Evolutionary conservation across 108 stramenopile species (phyloP).

Genomic region (Cyclostephanos tholiformis): DNA sequence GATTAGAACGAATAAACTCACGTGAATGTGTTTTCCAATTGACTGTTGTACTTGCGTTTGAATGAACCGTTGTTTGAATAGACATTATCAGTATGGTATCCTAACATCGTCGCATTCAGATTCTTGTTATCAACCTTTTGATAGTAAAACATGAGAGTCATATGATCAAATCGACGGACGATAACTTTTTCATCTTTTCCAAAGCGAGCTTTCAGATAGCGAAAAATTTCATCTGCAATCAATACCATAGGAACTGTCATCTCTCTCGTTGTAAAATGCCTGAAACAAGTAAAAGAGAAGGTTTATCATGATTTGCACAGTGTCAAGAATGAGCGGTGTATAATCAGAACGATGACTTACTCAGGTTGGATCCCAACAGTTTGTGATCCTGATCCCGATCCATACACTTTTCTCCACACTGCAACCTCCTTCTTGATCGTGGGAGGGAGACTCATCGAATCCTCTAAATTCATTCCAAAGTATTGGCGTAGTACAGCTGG

Average conservation of each 20-base stretch:
- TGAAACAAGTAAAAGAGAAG: background rate
- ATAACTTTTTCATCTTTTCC: background rate
- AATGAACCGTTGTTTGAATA: background rate
- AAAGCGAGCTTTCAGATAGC: background rate
- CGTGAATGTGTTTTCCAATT: constrained; percentile 6
- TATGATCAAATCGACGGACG: background rate
- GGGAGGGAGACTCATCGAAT: background rate
- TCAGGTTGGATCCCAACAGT: background rate
- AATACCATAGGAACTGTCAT: background rate
- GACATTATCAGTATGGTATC: constrained; percentile 8
- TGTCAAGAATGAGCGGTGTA: too few species aligned
- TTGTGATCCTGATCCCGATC: background rate
- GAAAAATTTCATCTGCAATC: constrained; percentile 8
- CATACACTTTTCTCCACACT: background rate
- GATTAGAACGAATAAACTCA: background rate
- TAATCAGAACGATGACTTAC: background rate
- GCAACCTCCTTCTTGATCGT: background rate
- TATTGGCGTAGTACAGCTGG: background rate
- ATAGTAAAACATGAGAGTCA: constrained; percentile 6
- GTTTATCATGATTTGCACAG: too few species aligned
- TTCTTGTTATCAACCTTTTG: background rate
- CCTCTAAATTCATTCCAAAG: background rate
- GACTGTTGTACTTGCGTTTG: background rate
- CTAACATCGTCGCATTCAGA: background rate
- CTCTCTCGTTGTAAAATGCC: constrained; percentile 8